A percentile compares a stretch with the other conserved stretches of the same genome.
phyloP scores from a whole-genome alignment of 164 flowering plant species.

The Hamamelis virginiana region DNA sequence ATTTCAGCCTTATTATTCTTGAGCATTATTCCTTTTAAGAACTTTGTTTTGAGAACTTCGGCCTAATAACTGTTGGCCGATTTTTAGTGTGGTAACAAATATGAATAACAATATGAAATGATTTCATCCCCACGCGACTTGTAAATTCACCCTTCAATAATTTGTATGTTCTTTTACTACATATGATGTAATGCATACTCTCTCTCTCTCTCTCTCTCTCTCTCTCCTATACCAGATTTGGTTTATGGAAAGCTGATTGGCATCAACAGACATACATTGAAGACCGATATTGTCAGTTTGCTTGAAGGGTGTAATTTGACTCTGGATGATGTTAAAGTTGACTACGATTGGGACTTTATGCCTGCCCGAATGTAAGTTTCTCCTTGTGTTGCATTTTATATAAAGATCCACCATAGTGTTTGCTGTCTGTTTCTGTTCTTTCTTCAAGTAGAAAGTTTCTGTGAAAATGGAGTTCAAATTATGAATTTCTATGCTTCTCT shows the following conservation, averaged over 20 bases:
- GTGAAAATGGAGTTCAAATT: background rate
- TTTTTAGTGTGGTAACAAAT: too few species aligned
- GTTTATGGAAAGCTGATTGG: constrained; percentile 43
- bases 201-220: background rate
- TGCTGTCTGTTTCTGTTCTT: background rate
- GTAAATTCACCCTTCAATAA: too few species aligned
- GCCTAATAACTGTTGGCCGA: too few species aligned
- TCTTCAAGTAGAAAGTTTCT: too few species aligned
- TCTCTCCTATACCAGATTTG: constrained; percentile 29
- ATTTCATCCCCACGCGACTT: too few species aligned
- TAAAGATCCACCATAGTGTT: background rate
- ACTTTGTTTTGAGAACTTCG: too few species aligned
- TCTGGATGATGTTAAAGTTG: constrained; percentile 50
- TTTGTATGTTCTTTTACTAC: background rate
- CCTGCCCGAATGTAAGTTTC: constrained; percentile 43
- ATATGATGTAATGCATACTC: background rate
- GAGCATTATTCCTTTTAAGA: too few species aligned
- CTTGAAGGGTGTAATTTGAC: constrained; percentile 58
- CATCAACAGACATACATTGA: constrained; percentile 29
- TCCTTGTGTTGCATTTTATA: background rate
- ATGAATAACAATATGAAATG: too few species aligned
- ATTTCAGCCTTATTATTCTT: too few species aligned
- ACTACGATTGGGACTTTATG: constrained; percentile 32
- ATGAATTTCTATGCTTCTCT: background rate
- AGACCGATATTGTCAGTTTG: constrained; percentile 47